Percentiles rank a stretch among this genome's conserved stretches.
Evolutionary conservation across 139 green algal genomes (phyloP).

Genomic region (Nannochloris sp.): DNA sequence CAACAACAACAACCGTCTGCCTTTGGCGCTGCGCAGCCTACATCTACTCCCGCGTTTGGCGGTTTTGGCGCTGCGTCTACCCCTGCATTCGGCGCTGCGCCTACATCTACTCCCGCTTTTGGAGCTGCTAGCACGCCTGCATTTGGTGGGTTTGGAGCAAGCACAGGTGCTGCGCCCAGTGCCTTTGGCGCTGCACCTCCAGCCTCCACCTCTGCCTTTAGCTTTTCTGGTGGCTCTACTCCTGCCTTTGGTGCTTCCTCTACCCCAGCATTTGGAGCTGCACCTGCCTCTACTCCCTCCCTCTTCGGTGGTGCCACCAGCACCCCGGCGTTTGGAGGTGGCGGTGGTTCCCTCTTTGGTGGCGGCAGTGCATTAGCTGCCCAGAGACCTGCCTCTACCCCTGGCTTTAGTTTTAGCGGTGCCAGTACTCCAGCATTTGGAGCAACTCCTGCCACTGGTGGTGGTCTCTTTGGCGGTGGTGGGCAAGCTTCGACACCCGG

Average conservation of each 20-base stretch:
- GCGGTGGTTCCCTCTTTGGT: constrained; percentile 3
- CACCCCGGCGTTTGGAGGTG: constrained; percentile 33
- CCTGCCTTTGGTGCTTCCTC: constrained; percentile 43
- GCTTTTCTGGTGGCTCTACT: constrained; percentile 28
- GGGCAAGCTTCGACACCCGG: constrained; percentile 14
- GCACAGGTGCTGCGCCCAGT: constrained; percentile 10
- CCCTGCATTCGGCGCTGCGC: constrained; percentile 27
- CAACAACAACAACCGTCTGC: too few species aligned
- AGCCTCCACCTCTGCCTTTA: constrained; percentile 6
- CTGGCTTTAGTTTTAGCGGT: neutral
- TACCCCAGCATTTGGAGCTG: constrained; percentile 22
- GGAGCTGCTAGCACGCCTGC: neutral
- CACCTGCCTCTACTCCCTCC: constrained; percentile 13
- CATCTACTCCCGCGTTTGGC: constrained; percentile 14
- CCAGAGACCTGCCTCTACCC: neutral
- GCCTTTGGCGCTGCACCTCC: constrained; percentile 19
- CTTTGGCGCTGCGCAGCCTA: constrained; percentile 27
- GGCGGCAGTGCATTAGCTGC: neutral
- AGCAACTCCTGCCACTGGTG: constrained; percentile 35
- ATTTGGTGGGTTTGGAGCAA: neutral
- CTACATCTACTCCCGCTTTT: neutral
- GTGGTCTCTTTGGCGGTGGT: constrained; percentile 26
- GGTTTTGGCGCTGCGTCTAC: constrained; percentile 27
- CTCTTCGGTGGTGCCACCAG: constrained; percentile 29
- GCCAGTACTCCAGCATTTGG: constrained; percentile 24